A percentile compares a stretch with the other conserved stretches of the same genome.
These are phyloP conservation scores for Paecilomyces niveus DNA, from an alignment of 2,329 filamentous ascomycete species.

Conservation along the genomic window DNA sequence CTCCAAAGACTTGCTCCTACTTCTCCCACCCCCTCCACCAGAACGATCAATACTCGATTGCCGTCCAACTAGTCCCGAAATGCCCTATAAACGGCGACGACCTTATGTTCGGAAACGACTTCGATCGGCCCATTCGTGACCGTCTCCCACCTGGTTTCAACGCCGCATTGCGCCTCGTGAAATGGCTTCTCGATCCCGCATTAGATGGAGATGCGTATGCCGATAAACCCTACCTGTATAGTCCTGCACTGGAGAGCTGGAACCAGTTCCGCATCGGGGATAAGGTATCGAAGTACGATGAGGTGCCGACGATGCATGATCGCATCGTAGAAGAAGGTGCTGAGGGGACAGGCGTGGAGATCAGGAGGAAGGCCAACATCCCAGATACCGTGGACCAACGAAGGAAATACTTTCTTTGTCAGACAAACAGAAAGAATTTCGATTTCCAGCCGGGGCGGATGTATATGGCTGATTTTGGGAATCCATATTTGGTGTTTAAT, in stretches of 20 bases:
- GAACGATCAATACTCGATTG: slow-evolving; percentile 77
- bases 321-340: slow-evolving; percentile 60
- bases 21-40: slow-evolving; percentile 65
- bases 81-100: slow-evolving; percentile 58
- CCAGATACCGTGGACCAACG: slow-evolving; percentile 49
- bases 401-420: slow-evolving; percentile 55
- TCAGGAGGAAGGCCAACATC: slow-evolving; percentile 42
- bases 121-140: slow-evolving; percentile 83
- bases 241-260: slow-evolving; percentile 71
- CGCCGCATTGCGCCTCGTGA: slow-evolving; percentile 76
- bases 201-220: slow-evolving; percentile 85
- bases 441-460: slow-evolving; percentile 55
- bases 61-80: slow-evolving; percentile 71
- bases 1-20: slow-evolving; percentile 66
- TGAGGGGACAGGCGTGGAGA: slow-evolving; percentile 47
- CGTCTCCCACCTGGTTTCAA: slow-evolving; percentile 79
- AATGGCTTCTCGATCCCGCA: slow-evolving; percentile 85
- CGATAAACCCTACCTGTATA: slow-evolving; percentile 79
- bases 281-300: slow-evolving; percentile 21
- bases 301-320: slow-evolving; percentile 34
- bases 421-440: slow-evolving; percentile 50
- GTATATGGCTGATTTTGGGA: slow-evolving; percentile 72
- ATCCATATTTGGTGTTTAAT: slow-evolving; percentile 85
- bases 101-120: slow-evolving; percentile 91
- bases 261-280: slow-evolving; percentile 66